Percentiles rank a stretch among this genome's conserved stretches.
These are phyloP conservation scores for Asterella californica DNA, from an alignment of 225 moss, liverwort and hornwort species.

Conservation along the genomic window DNA sequence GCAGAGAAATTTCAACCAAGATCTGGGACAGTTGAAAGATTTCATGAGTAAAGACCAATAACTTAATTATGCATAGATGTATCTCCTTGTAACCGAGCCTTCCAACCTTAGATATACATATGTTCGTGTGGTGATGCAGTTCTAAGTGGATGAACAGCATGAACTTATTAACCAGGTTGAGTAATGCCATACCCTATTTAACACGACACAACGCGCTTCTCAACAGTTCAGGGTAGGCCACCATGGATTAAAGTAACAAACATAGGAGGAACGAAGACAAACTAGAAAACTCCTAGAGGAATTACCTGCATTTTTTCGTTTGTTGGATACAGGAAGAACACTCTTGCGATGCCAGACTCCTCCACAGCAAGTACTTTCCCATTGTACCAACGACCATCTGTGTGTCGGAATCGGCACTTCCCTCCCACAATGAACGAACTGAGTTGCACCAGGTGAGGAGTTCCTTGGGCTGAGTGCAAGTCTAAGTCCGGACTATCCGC, in stretches of 20 bases:
- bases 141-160: background rate
- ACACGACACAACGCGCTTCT: too few relatives aligned
- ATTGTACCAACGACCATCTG: slow-evolving; percentile 89
- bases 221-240: background rate
- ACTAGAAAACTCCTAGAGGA: background rate
- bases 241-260: background rate
- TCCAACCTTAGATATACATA: too few relatives aligned
- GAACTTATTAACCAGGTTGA: background rate
- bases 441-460: slow-evolving; percentile 28
- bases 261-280: background rate
- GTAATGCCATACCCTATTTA: too few relatives aligned
- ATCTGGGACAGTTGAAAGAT: too few relatives aligned
- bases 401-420: slow-evolving; percentile 84
- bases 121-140: too few relatives aligned
- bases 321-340: slow-evolving; percentile 75
- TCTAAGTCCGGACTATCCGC: slow-evolving; percentile 15
- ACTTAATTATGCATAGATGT: too few relatives aligned
- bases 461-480: slow-evolving; percentile 36
- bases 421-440: slow-evolving; percentile 49
- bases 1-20: too few relatives aligned
- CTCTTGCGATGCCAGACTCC: slow-evolving; percentile 50
- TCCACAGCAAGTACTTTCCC: slow-evolving; percentile 58
- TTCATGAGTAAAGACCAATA: too few relatives aligned
- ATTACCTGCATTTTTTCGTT: slow-evolving; percentile 81
- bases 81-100: too few relatives aligned